A percentile compares a stretch with the other conserved stretches of the same genome.
These are phyloP conservation scores for Podospora didyma DNA, from an alignment of 495 filamentous ascomycete species.

Conservation along the genomic window DNA sequence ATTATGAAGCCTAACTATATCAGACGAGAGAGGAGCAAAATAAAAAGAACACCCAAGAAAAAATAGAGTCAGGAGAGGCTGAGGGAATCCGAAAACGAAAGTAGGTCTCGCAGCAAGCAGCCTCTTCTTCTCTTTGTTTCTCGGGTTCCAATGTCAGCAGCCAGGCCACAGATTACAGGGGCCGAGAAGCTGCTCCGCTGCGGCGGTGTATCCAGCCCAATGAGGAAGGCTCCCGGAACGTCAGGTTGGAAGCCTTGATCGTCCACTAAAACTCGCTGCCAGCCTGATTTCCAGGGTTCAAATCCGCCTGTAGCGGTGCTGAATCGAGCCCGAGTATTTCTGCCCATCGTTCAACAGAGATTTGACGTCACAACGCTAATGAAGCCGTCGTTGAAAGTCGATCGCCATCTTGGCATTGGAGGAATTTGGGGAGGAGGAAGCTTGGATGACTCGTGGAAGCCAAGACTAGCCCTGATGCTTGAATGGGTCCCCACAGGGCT, in stretches of 20 bases:
- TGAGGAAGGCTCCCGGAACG: background rate
- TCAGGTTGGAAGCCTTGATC: background rate
- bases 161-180: background rate
- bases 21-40: no score
- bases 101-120: background rate
- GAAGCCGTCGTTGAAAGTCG: no score
- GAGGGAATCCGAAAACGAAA: background rate
- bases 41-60: background rate
- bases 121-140: background rate
- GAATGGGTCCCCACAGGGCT: no score
- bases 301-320: no score
- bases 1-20: no score
- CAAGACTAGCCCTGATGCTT: no score
- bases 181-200: background rate
- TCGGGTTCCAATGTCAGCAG: background rate
- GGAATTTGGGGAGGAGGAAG: no score
- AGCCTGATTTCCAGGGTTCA: background rate
- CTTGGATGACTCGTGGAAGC: no score
- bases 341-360: no score
- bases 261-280: background rate
- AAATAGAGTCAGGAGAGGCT: background rate
- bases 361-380: no score
- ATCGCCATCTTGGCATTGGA: no score
- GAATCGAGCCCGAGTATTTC: no score
- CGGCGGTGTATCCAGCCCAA: background rate